Base-by-base conservation (phyloP, 2,329 filamentous ascomycete species). In the Pseudogymnoascus sp. region DNA sequence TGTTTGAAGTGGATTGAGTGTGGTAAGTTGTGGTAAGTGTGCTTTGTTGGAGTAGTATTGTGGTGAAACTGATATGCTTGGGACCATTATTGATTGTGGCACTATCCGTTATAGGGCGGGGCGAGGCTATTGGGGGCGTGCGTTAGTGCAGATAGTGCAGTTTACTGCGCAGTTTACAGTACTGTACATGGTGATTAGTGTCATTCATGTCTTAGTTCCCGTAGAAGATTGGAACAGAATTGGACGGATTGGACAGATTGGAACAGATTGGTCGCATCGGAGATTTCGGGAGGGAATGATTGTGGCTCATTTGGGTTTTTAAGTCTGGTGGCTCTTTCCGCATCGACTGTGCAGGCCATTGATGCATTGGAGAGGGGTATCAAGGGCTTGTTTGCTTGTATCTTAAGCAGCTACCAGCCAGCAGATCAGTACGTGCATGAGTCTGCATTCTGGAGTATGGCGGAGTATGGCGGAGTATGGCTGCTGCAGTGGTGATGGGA, bases 31-130 rank as follows among this genome's bases (percentile, higher is more conserved):
- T 48, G 37, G 39, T 21, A 18, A 21, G 21, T 21, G 21, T 21
- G 21, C 21, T 21, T 21, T 21, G 39, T 42, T 42, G 36, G 39
- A 42, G 39, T 42, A 31, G 45, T 31, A 52, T 52, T 52, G 27
- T 31, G n/a, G 45, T 52, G 45, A 52, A 52, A 52, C 45, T 52
- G 45, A 52, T 52, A 52, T 52, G 45, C 27, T 21, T 21, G 21
- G 21, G 21, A 21, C 21, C 27, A n/a, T 12, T 52, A 52, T 52
- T 52, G 45, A 52, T 52, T 52, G 45, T 52, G n/a, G 27, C 9
- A 52, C 27, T 52, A 1, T 15, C 45, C 45, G 27, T 52, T 52
- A 9, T 15, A 31, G 27, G 45, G 45, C 45, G 45, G 45, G 45
- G 45, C 45, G 45, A 31, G 27, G 27, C 45, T 15, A 52, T 52